phyloP scores from a whole-genome alignment of 2,329 filamentous ascomycete species.

The Aspergillus costaricaensis region DNA sequence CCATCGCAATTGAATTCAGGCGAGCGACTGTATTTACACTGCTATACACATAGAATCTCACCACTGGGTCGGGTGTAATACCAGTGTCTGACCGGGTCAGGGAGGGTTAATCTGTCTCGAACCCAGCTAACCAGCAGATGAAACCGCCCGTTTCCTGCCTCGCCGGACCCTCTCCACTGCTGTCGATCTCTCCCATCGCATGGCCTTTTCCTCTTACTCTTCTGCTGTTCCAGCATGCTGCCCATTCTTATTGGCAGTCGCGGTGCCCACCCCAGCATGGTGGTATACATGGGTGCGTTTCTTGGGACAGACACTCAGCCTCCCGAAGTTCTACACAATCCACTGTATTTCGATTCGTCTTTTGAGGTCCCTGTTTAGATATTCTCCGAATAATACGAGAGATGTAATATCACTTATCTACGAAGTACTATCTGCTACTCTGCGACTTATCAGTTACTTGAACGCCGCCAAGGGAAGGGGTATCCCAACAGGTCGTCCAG shows the following conservation, averaged over 20 bases:
- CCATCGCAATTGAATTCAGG: constrained; percentile 1
- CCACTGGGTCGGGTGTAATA: neutral
- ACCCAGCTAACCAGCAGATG: neutral
- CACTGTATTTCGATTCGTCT: neutral
- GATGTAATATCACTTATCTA: too few relatives aligned
- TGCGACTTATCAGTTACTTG: too few relatives aligned
- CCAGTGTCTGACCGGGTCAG: neutral
- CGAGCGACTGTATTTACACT: neutral
- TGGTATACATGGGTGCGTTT: neutral
- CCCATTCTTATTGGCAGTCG: constrained; percentile 9
- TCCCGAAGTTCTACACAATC: neutral
- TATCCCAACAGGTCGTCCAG: neutral
- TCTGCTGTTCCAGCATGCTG: neutral
- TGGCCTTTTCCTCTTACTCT: neutral
- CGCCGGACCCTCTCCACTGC: constrained; percentile 6
- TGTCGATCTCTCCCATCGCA: constrained; percentile 3
- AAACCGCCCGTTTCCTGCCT: constrained; percentile 5
- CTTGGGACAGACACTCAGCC: neutral
- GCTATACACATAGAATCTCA: neutral
- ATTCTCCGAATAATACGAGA: neutral
- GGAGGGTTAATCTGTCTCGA: neutral
- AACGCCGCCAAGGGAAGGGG: neutral
- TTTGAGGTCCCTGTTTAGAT: neutral
- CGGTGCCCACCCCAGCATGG: constrained; percentile 7
- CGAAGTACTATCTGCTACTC: too few relatives aligned